phyloP scores from a whole-genome alignment of 805 yeast genomes.

The Pichia ethanolica region DNA sequence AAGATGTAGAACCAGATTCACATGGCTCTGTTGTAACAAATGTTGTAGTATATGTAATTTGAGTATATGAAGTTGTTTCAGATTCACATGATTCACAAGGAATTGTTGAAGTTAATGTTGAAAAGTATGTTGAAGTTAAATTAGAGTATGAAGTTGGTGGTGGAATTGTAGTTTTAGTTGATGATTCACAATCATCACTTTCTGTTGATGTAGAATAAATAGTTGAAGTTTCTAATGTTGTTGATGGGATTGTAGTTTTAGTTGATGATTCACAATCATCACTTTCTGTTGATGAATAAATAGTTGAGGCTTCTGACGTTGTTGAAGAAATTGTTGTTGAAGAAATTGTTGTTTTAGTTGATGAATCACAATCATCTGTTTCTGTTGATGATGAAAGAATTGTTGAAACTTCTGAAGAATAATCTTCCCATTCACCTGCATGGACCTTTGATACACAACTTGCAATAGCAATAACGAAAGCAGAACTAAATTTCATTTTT shows the following conservation, averaged over 20 bases:
- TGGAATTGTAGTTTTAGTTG: neutral
- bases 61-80: neutral
- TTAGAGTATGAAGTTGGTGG: neutral
- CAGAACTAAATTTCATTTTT: slow-evolving; percentile 4
- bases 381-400: too few relatives aligned
- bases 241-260: neutral
- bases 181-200: slow-evolving; percentile 5
- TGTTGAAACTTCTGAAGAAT: neutral
- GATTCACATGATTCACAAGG: neutral
- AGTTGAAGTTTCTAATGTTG: neutral
- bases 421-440: neutral
- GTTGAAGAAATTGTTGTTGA: neutral
- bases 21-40: neutral
- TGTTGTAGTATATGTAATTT: neutral
- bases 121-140: neutral
- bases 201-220: neutral
- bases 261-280: too few relatives aligned
- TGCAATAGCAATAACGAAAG: slow-evolving; percentile 3
- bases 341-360: neutral
- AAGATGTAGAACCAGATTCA: neutral
- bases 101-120: neutral
- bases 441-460: neutral
- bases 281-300: neutral
- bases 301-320: neutral
- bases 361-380: neutral